Evolutionary conservation across 306 rosid species (phyloP), one percentile per base, ranked within the genome.

Genomic region (Dryas octopetala): DNA sequence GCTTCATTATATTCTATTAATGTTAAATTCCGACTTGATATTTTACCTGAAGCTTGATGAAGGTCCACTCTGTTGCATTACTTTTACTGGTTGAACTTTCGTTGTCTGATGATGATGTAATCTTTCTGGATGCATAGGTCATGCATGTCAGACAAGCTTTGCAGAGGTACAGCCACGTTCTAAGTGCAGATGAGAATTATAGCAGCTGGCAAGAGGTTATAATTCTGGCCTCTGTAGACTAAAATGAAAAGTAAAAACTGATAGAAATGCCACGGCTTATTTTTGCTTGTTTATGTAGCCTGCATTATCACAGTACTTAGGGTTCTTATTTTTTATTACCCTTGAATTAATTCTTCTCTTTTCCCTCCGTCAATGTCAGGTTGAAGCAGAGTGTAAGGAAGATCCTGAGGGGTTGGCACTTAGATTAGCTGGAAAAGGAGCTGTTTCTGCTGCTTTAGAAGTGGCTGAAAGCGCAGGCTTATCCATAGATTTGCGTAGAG

Each of bases 371-470:
- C 43, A 64, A 49, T 82, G 40, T 77, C 84, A 94, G 98, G 97
- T 94, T 78, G 98, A 94, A 86, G 98, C 93, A 74, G 97, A 88
- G 79, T 94, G 94, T 82, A 94, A 91, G 76, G 95, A 91, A 85
- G 98, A 94, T 87, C 97, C 98, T 51, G 98, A 94, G 88, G 98
- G 98, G 23, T 86, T 94, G 80, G 98, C 98, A 41, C 97, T 94
- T 78, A 79, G 96, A 79, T 84, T 94, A 82, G 98, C 98, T 62
- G 98, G 92, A 78, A 94, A 94, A 77, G 97, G 98, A 80, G 93
- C 96, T 80, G 98, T 94, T 79, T 94, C 96, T 87, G 98, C 97
- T 76, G 98, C 98, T 80, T 77, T 94, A 79, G 85, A 91, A 86
- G 98, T 91, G 78, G 98, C 98, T 87, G 98, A 94, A 86, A 91